Base-by-base conservation (phyloP, 768 basidiomycete species). In the Psilocybe tampanensis region DNA sequence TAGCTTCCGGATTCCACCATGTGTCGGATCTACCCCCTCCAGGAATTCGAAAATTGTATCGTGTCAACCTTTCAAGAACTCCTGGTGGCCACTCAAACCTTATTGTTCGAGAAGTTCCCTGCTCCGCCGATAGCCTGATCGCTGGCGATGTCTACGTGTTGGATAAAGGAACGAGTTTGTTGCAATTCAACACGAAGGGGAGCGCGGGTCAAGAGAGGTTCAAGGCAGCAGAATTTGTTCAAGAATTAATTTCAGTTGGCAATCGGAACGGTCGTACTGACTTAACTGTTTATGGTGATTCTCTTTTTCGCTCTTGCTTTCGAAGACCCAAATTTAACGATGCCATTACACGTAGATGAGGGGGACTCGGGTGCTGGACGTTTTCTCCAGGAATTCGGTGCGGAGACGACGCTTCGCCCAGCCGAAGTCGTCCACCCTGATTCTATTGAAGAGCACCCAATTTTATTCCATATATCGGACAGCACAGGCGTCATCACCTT, bases 171-270 rank as follows among this genome's bases (percentile, higher is more conserved):
- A 58, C 66, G 1, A 61, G 77, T 36, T 64, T 87, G 29, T 79
- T 77, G 74, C 82, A 87, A 62, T 76, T 81, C 56, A 86, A 87
- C 60, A 82, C 81, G n/a, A 78, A 76, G 57, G 68, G 70, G 6
- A 83, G 84, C 49, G 64, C 72, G 1, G 84, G 85, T 1, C 80
- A 81, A 66, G 85, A 86, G 61, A 76, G 78, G 33, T 86, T 82
- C 70, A 83, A 80, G 62, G 83, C 86, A 9, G 84, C 82, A 19
- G 83, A 87, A 62, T 86, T 86, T 70, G 80, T 78, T 3, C 77
- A 75, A 61, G 72, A 64, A 23, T 64, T 86, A 11, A 74, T 76
- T n/a, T n/a, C n/a, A n/a, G n/a, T n/a, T 4, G 70, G 74, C 47
- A 73, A 72, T 8, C 71, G 82, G 21, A 66, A 75, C 48, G 72